Conservation (phyloP, 1,139 yeast genomes). For the Candida buenavistaensis region DNA sequence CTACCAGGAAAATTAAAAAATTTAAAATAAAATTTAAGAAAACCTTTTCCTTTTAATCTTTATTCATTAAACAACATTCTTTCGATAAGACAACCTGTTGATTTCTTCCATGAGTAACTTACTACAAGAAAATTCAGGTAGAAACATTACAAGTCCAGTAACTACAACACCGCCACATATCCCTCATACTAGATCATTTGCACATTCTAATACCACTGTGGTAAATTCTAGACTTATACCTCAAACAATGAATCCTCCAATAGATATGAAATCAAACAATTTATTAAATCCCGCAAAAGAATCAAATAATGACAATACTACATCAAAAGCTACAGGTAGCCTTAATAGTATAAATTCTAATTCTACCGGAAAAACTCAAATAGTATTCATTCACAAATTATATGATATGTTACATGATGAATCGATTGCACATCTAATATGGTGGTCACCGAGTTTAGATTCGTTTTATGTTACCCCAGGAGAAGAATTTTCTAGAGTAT, state of each 20-base stretch:
- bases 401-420: slow-evolving; percentile 64
- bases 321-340: background rate
- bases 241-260: slow-evolving; percentile 4
- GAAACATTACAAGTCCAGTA: slow-evolving; percentile 2
- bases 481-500: slow-evolving; percentile 61
- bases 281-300: slow-evolving; percentile 1
- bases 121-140: slow-evolving; percentile 3
- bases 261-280: slow-evolving; percentile 4
- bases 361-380: slow-evolving; percentile 38
- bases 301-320: background rate
- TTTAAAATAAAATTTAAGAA: too few species aligned
- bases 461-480: slow-evolving; percentile 46
- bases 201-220: background rate
- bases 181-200: background rate
- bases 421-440: slow-evolving; percentile 45
- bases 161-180: slow-evolving; percentile 1
- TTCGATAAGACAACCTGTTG: too few species aligned
- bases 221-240: background rate
- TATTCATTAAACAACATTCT: background rate
- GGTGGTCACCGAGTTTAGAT: slow-evolving; percentile 43
- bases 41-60: slow-evolving; percentile 1
- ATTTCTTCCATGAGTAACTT: slow-evolving; percentile 6
- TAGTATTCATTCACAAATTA: slow-evolving; percentile 63
- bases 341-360: slow-evolving; percentile 1
- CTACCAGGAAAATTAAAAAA: too few species aligned